A percentile compares a stretch with the other conserved stretches of the same genome.
phyloP scores from a whole-genome alignment of 805 yeast species.

The Pichia scutulata region DNA sequence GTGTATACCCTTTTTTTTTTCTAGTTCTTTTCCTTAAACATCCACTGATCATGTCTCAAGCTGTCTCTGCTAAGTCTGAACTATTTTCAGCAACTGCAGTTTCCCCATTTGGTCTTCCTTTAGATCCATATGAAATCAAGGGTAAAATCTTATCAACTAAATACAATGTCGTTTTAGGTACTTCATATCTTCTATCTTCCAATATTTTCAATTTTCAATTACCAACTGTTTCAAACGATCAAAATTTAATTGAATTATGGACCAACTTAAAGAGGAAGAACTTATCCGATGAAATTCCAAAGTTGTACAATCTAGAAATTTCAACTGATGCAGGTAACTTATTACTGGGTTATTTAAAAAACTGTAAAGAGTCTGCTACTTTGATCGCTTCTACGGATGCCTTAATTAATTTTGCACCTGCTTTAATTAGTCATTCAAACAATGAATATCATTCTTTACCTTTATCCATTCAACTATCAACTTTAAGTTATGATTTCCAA shows the following conservation, averaged over 20 bases:
- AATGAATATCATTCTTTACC: conserved; percentile 37
- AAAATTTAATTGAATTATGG: conserved; percentile 63
- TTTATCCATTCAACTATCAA: conserved; percentile 65
- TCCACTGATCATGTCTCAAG: conserved; percentile 14
- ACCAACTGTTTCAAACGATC: conserved; percentile 20
- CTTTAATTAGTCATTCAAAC: conserved; percentile 33
- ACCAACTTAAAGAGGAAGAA: conserved; percentile 41
- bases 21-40: not conserved
- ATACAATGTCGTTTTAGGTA: conserved; percentile 43
- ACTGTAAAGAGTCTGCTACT: conserved; percentile 25
- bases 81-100: conserved; percentile 33
- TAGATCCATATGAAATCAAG: conserved; percentile 45
- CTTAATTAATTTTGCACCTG: conserved; percentile 59
- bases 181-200: conserved; percentile 43
- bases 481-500: conserved; percentile 58
- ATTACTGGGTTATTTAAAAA: conserved; percentile 59
- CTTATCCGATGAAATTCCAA: conserved; percentile 51
- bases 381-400: conserved; percentile 65
- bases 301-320: conserved; percentile 54
- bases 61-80: conserved; percentile 9
- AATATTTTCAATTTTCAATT: conserved; percentile 53
- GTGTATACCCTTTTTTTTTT: not conserved
- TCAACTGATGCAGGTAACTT: conserved; percentile 81
- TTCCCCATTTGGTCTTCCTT: conserved; percentile 56
- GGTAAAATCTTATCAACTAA: conserved; percentile 49